phyloP scores from a whole-genome alignment of 768 basidiomycete species.

The Boletus rubroflammeus region DNA sequence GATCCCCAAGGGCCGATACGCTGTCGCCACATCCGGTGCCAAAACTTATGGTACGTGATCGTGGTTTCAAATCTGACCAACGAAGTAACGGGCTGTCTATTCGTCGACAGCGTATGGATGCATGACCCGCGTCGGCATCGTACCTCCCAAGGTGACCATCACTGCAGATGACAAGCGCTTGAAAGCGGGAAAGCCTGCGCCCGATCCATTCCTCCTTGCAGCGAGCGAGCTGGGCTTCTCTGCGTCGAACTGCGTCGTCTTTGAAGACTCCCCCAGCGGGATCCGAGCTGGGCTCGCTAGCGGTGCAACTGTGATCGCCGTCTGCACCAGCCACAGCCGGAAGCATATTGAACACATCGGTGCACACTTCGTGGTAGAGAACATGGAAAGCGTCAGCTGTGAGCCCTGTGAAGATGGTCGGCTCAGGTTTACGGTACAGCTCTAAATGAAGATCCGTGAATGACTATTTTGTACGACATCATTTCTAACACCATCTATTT shows the following conservation, averaged over 20 bases:
- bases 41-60: slow-evolving; percentile 56
- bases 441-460: slow-evolving; percentile 5
- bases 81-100: neutral
- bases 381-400: slow-evolving; percentile 49
- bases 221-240: slow-evolving; percentile 55
- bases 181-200: slow-evolving; percentile 60
- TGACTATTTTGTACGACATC: neutral
- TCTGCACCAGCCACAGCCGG: slow-evolving; percentile 70
- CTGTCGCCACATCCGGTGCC: slow-evolving; percentile 72
- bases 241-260: slow-evolving; percentile 64
- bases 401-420: slow-evolving; percentile 37
- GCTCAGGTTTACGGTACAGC: slow-evolving; percentile 43
- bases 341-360: slow-evolving; percentile 51
- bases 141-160: slow-evolving; percentile 63
- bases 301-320: slow-evolving; percentile 68
- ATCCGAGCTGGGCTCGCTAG: slow-evolving; percentile 69
- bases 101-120: slow-evolving; percentile 51
- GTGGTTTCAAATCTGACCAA: neutral
- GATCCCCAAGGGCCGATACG: slow-evolving; percentile 62
- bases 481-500: neutral
- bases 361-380: slow-evolving; percentile 53
- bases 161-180: slow-evolving; percentile 75
- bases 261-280: slow-evolving; percentile 69
- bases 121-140: slow-evolving; percentile 67
- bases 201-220: slow-evolving; percentile 62